Evolutionary conservation across 345 rosid genomes (phyloP).

Genomic region (Toxicodendron radicans): DNA sequence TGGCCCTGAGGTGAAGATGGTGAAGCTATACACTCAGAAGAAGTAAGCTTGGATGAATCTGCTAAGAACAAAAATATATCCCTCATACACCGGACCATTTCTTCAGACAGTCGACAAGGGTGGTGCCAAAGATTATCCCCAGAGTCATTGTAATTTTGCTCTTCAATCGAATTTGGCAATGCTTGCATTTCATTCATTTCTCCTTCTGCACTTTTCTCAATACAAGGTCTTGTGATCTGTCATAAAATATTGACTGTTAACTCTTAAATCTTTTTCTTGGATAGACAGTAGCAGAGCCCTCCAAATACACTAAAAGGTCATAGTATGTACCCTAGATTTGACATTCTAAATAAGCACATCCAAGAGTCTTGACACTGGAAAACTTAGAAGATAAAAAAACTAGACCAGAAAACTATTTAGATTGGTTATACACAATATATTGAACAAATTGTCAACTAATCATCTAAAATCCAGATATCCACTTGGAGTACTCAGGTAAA

Average conservation of each 20-base stretch:
- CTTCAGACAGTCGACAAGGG: conserved; percentile 61
- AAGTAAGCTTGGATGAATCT: conserved; percentile 45
- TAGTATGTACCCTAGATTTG: background rate
- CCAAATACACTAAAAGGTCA: background rate
- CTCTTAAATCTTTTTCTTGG: background rate
- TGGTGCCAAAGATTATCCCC: conserved; percentile 47
- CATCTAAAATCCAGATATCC: background rate
- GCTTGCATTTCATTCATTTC: conserved; percentile 24
- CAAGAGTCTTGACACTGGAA: background rate
- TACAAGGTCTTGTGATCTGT: conserved; percentile 34
- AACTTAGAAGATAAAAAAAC: background rate
- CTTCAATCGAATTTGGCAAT: conserved; percentile 16
- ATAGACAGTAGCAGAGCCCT: conserved; percentile 7
- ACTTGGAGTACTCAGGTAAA: conserved; percentile 1
- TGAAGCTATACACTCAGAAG: conserved; percentile 32
- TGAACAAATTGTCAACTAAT: background rate
- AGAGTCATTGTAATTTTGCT: conserved; percentile 22
- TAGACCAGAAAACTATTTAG: background rate
- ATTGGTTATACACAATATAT: background rate
- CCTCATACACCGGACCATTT: conserved; percentile 70
- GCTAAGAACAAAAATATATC: conserved; percentile 59
- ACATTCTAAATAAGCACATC: background rate
- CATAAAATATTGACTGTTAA: conserved; percentile 18
- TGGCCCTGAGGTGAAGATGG: conserved; percentile 46
- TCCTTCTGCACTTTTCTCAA: conserved; percentile 27